Base-by-base conservation (phyloP, 1,139 yeast genomes). In the Pichia sp. region DNA sequence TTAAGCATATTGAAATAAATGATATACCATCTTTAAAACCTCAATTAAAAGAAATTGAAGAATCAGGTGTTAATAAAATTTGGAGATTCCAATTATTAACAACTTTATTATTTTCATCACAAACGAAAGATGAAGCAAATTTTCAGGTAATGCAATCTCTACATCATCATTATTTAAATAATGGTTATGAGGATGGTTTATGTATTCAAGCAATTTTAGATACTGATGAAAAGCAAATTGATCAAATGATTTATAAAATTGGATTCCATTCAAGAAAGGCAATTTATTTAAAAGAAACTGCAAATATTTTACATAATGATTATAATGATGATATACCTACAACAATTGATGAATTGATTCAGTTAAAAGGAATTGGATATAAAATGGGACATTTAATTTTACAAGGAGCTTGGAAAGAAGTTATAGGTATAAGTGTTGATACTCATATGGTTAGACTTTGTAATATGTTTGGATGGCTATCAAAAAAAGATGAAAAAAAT, bases 331-430 rank as follows among this genome's bases (percentile, higher is more conserved):
- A 89, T 56, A 73, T 90, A 2, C 92, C 92, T 0, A 65, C 74
- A 16, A 78, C 81, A 0, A 73, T 87, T 11, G 79, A 74, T 9
- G 90, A 82, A 1, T 70, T 89, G 47, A 71, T 77, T 3, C 64
- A 73, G 0, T 65, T 90, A 32, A 97, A 97, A 0, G 98, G 98
- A 0, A 95, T 90, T 1, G 98, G 98, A 0, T 96, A 96, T 10
- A 90, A 90, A 61, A 90, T 90, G 97, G 96, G 95, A 0, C 84
- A 77, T 60, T 65, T 90, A 31, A 71, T 90, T 3, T 67, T 87
- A 52, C 96, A 87, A 56, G 74, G 79, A 36, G 96, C 94, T 0
- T 89, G 96, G 96, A 68, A 72, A 33, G 68, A 80, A 43, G 80
- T 73, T 42, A 68, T 69, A 29, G 97, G 97, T 0, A 87, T 90